Conservation (phyloP, 257 asterid species). For the Knoxia roxburghii region DNA sequence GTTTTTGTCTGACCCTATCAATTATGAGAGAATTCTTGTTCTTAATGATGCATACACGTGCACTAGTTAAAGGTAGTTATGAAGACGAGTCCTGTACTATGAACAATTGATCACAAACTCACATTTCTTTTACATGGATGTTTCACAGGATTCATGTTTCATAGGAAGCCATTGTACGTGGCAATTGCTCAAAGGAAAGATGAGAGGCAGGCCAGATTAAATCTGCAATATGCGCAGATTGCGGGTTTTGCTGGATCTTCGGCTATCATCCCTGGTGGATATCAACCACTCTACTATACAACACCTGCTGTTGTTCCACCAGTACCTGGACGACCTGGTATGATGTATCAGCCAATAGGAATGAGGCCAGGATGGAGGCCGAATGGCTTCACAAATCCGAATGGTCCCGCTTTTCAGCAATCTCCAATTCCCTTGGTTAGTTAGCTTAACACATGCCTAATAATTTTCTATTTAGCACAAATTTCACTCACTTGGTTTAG, state of each 20-base stretch:
- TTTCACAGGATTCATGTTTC: constrained; percentile 58
- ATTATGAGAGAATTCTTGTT: no score
- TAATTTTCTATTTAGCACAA: not conserved
- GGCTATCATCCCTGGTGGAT: constrained; percentile 53
- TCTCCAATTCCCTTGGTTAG: constrained; percentile 56
- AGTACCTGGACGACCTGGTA: constrained; percentile 44
- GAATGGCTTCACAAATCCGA: constrained; percentile 40
- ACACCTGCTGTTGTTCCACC: constrained; percentile 46
- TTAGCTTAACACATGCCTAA: not conserved
- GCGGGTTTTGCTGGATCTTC: constrained; percentile 53
- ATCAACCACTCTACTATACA: constrained; percentile 56
- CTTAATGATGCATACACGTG: no score
- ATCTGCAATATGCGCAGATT: constrained; percentile 47
- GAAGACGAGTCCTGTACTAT: no score
- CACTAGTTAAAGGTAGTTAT: no score
- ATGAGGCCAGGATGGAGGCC: constrained; percentile 71
- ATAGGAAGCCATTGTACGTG: constrained; percentile 66
- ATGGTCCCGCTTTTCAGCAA: constrained; percentile 48
- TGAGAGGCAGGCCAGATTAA: constrained; percentile 69
- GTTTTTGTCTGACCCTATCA: no score
- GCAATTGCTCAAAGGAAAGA: constrained; percentile 88
- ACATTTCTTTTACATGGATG: constrained; percentile 5
- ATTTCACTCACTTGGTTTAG: not conserved
- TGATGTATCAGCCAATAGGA: constrained; percentile 53
- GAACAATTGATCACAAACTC: not conserved